Conservation (phyloP, 305 asterid species). For the Solanum hybrid region DNA sequence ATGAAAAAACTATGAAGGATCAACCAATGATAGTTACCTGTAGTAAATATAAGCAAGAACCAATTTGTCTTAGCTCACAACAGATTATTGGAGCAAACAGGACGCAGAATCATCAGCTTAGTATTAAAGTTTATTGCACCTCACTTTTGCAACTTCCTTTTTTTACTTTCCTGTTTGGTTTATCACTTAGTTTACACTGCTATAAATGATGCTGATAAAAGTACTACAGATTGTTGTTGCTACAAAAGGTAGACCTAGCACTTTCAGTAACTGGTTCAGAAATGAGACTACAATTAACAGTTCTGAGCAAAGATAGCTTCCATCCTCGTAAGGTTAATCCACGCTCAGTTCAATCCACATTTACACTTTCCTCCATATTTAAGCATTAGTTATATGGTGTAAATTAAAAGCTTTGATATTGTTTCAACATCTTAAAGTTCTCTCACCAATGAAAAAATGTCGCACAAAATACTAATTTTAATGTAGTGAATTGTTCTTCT, state of each 20-base stretch:
- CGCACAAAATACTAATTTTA: neutral
- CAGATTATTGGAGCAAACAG: neutral
- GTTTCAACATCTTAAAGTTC: neutral
- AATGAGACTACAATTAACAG: neutral
- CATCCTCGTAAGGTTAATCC: neutral
- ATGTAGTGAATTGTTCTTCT: neutral
- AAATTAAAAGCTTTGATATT: neutral
- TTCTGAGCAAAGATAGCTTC: neutral
- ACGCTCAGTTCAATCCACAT: neutral
- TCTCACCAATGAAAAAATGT: neutral
- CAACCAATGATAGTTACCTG: neutral
- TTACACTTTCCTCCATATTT: neutral
- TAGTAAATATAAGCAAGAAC: neutral
- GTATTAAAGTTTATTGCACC: neutral
- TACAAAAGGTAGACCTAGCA: neutral
- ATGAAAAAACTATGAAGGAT: neutral
- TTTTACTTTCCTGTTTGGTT: neutral
- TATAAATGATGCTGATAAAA: neutral
- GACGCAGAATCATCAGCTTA: neutral
- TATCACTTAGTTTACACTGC: neutral
- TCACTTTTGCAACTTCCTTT: neutral
- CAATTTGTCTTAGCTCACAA: neutral
- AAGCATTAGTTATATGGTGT: neutral
- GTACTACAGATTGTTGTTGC: neutral
- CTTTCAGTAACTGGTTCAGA: neutral